Evolutionary conservation across 768 basidiomycete species (phyloP), one percentile per base, ranked within the genome.

Genomic region (Naganishia friedmannii): DNA sequence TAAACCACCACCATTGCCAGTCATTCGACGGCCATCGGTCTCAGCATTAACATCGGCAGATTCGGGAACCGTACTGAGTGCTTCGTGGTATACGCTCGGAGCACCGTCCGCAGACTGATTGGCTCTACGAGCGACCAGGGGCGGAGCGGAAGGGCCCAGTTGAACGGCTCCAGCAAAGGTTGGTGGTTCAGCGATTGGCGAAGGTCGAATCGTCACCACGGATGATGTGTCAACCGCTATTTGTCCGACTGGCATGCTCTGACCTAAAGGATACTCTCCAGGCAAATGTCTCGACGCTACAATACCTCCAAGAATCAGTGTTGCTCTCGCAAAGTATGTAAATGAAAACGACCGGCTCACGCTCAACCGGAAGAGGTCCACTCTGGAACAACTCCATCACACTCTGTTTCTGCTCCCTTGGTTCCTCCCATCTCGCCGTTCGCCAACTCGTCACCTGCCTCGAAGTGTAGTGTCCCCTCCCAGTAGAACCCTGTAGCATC

Each of bases 401-500:
- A 56, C 74, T 78, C 29, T 51, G 70, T n/a, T 66, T 70, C 29
- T 69, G 56, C 32, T 57, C 68, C 28, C 53, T 46, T 31, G 71
- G 55, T 56, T 80, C 77, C 13, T 77, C 74, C 81, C 81, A 80
- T 69, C 77, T 73, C 7, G 81, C 81, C 8, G 79, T 81, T 42
- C 80, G 72, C 80, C 80, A 81, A 3, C 77, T 80, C 5, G 75
- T 76, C 67, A 2, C 56, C 65, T 32, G 37, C 56, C 10, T 54
- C 58, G 56, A 46, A 23, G 34, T 56, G 29, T n/a, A n/a, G n/a
- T 57, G 55, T 31, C 48, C 75, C 29, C 72, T 54, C 67, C 78
- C 67, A 2, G 75, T 72, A 10, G 65, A 66, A n/a, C 78, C 79
- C 23, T 79, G 76, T 56, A 74, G 73, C 69, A 73, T 69, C 45